Evolutionary conservation across 768 basidiomycete species (phyloP).

Genomic region (Termitomyces sp.): DNA sequence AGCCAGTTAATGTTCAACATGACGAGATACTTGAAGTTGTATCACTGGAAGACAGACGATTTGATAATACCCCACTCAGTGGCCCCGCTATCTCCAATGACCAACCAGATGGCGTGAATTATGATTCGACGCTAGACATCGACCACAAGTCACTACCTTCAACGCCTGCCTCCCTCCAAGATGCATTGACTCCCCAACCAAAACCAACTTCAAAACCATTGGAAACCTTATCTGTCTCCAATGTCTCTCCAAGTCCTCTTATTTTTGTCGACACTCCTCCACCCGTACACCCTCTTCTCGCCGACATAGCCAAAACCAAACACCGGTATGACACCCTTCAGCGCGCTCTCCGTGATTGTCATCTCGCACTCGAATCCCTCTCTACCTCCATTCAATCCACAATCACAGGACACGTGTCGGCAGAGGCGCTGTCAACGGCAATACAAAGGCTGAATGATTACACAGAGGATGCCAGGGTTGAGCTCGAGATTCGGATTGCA

Average conservation of each 20-base stretch:
- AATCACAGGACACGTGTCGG: conserved; percentile 14
- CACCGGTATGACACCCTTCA: conserved; percentile 23
- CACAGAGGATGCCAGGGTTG: conserved; percentile 76
- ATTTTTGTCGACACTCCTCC: conserved; percentile 6
- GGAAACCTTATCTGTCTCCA: not conserved
- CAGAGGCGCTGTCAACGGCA: conserved; percentile 42
- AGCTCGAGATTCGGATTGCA: conserved; percentile 72
- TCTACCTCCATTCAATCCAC: conserved; percentile 25
- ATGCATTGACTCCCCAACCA: not conserved
- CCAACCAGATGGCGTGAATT: not conserved
- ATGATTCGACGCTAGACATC: not conserved
- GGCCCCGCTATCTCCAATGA: not conserved
- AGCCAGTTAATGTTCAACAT: no score
- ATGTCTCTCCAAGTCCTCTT: not conserved
- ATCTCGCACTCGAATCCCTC: conserved; percentile 58
- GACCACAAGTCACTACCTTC: not conserved
- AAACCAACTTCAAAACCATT: not conserved
- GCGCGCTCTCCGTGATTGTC: conserved; percentile 33
- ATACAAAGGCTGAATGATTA: conserved; percentile 66
- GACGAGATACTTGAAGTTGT: not conserved
- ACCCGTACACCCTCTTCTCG: conserved; percentile 34
- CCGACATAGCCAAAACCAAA: conserved; percentile 36
- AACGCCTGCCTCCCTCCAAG: not conserved
- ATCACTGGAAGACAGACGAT: not conserved
- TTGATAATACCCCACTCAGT: not conserved